Evolutionary conservation across 2,329 filamentous ascomycete genomes (phyloP), one percentile per base, ranked within the genome.

Genomic region (Waltergamsia citrina): DNA sequence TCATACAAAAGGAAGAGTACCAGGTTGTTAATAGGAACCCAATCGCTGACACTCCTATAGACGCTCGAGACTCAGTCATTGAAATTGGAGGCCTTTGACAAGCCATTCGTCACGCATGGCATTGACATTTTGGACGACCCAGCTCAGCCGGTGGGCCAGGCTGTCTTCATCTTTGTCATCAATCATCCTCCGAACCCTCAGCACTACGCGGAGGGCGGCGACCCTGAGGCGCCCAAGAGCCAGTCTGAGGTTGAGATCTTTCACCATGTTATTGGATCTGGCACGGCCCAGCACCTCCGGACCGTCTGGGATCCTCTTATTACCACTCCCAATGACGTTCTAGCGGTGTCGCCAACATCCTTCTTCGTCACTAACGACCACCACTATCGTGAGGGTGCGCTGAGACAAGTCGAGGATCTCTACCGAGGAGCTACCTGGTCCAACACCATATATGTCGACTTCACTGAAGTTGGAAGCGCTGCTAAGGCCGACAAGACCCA

Each of bases 301-400:
- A 67, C 71, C 0, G 57, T 79, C 22, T 53, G 51, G 25, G 61
- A 78, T 44, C 62, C 68, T 1, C 42, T 74, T 22, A 63, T 79
- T 30, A 48, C 46, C 8, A 78, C 72, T 0, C 74, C 75, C 2
- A 79, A 79, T 40, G 75, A 80, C 40, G 51, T 80, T 10, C 50
- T 67, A 6, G 70, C 65, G 3, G 44, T 52, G 4, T 65, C 56
- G 0, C 60, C 66, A 0, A 54, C 44, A 10, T 63, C 65, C 0
- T 64, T 79, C 46, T 69, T 71, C 32, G 65, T 78, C 6, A 78
- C 73, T 0, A 79, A 79, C 40, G 75, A 79, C 40, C 73, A 78
- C 35, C 52, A 53, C 41, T 64, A 77, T 46, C 60, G 57, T 0
- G 59, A 67, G 2, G 73, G 74, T 0, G 5, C 47, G 1, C 46